Base-by-base conservation (phyloP, 306 rosid species). In the Crataegus laevigata region DNA sequence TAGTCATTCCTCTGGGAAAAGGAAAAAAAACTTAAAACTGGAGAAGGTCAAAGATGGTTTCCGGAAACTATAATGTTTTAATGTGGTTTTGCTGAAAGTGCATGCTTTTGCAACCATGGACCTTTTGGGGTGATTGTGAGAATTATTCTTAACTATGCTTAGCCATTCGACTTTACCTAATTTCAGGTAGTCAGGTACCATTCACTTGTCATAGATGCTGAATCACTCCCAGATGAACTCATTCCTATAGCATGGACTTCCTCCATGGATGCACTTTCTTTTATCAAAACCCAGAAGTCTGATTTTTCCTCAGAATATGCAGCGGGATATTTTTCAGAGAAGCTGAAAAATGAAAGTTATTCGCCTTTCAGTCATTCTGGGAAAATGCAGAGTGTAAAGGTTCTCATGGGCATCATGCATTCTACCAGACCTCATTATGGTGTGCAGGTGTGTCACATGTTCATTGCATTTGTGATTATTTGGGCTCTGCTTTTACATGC, bases 161-260 rank as follows among this genome's bases (percentile, higher is more conserved):
- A 28, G 57, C 28, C 52, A 14, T 51, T 28, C 68, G 71, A 45
- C 78, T 77, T 3, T 77, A 75, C 42, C 78, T 81, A 78, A 72
- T 83, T 85, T 82, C 90, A 94, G 99, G 99, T 92, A 67, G 99
- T 96, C 75, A 87, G 99, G 83, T 94, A 94, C 84, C 99, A 94
- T 85, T 94, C 99, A n/a, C 89, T 94, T 82, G 90, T 92, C 67
- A 82, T 94, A 84, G 98, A 90, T 82, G 80, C 88, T 64, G 90
- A 84, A 80, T 85, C 98, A 21, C 96, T 96, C 52, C 99, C 99
- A 74, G 79, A 89, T 62, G 93, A 88, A 76, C 90, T 96, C 71
- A 86, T 96, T 84, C 99, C 99, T 70, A 96, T 92, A 69, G 96
- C 99, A 75, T 96, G 99, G 99, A 90, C 99, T 43, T 74, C 89